Base-by-base conservation (phyloP, 495 filamentous ascomycete species). In the Lichina pygmaea region DNA sequence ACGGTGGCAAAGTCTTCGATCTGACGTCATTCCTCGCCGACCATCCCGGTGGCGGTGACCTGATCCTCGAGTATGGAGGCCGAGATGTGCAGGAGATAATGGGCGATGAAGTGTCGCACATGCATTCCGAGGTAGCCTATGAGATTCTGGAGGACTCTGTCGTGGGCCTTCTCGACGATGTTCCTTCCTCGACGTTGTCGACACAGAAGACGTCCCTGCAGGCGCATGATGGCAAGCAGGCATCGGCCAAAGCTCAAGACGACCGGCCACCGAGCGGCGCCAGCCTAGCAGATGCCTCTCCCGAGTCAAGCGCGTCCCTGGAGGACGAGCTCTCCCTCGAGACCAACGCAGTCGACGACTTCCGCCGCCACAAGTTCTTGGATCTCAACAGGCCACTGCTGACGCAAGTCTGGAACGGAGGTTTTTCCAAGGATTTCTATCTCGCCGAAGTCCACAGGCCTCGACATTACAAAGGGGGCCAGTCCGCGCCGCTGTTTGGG, bases 401-500 rank as follows among this genome's bases (percentile, higher is more conserved):
- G 32, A 62, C 75, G 61, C 91, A 99, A 59, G 72, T 99, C 13
- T 94, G 83, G 83, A 63, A 57, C 49, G 79, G 86, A 44, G 78
- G 77, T 8, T 99, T 94, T 62, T 72, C 61, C 49, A 95, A 93
- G 55, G 73, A 81, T 32, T 95, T 95, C 56, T 99, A 99, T 52
- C 70, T 99, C 9, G 75, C 93, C 44, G 86, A 99, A 60, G 80
- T 99, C 34, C 91, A 99, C 57, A 74, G 86, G 42, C 86, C 86
- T 24, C 73, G 86, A 46, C 84, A 95, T 63, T 95, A 94, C 68
- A 85, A 72, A 53, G 83, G 84, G 44, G 89, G 89, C 38, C 73
- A 74, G 47, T 93, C 85, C 6, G 89, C 91, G 33, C 91, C 89
- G 7, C 60, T 99, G 32, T 99, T 99, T 60, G 91, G 91, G 39